Percentiles rank a stretch among this genome's conserved stretches.
phyloP scores from a whole-genome alignment of 1,284 basidiomycete genomes.

The Sanguinoderma infundibulare region DNA sequence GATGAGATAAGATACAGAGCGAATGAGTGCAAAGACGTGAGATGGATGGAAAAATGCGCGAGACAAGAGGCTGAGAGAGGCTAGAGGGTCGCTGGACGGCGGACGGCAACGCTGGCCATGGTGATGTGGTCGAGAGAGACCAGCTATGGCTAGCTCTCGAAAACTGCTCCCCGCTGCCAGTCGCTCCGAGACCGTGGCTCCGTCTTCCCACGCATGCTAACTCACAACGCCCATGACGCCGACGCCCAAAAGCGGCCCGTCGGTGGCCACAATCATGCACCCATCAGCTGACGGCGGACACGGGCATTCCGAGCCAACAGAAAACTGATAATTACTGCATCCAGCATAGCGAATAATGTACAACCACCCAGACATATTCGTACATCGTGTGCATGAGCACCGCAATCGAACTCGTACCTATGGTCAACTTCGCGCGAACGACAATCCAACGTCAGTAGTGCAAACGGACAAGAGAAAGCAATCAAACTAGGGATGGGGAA shows the following conservation, averaged over 20 bases:
- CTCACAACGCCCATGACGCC: not conserved
- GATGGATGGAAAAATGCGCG: not conserved
- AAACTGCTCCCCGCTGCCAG: not conserved
- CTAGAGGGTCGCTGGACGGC: constrained; percentile 5
- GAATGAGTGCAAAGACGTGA: constrained; percentile 14
- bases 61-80: not conserved
- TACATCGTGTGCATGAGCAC: constrained; percentile 11
- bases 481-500: not conserved
- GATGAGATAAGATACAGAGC: constrained; percentile 30
- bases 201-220: constrained; percentile 20
- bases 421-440: not conserved
- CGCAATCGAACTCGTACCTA: not conserved
- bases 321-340: constrained; percentile 16
- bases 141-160: constrained; percentile 10
- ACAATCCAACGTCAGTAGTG: constrained; percentile 16
- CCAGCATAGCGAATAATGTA: constrained; percentile 18
- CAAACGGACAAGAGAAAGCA: not conserved
- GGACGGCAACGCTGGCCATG: constrained; percentile 8
- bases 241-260: not conserved
- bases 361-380: constrained; percentile 16
- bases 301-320: not conserved
- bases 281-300: not conserved
- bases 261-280: not conserved
- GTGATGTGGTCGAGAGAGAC: constrained; percentile 5
- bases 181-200: constrained; percentile 6